A percentile compares a stretch with the other conserved stretches of the same genome.
Evolutionary conservation across 2,329 filamentous ascomycete species (phyloP).

Genomic region (Stachybotrys chartarum): DNA sequence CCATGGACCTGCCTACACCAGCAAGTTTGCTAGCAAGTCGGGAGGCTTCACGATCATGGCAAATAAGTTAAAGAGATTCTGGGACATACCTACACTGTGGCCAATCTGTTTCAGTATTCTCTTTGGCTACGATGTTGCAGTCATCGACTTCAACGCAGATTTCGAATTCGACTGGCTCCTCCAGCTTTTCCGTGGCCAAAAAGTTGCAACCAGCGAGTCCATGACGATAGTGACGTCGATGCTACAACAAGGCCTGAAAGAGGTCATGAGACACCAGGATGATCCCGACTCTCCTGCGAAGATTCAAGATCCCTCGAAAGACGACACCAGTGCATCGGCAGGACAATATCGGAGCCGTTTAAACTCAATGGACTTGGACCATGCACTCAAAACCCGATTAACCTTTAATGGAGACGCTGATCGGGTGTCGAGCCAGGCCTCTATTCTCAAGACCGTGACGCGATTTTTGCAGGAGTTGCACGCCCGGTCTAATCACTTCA

Average conservation of each 20-base stretch:
- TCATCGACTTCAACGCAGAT: conserved; percentile 63
- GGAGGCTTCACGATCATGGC: conserved; percentile 86
- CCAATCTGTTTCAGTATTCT: conserved; percentile 81
- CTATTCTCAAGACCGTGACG: conserved; percentile 67
- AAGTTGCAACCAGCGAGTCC: conserved; percentile 69
- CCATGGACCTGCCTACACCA: conserved; percentile 73
- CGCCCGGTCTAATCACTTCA: conserved; percentile 65
- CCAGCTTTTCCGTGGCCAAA: conserved; percentile 62
- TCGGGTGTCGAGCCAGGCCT: conserved; percentile 43
- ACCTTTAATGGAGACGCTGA: conserved; percentile 33
- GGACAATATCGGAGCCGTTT: neutral
- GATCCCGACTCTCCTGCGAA: conserved; percentile 47
- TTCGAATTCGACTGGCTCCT: conserved; percentile 71
- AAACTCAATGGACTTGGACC: conserved; percentile 60
- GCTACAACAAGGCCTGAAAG: conserved; percentile 77
- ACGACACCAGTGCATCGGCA: neutral
- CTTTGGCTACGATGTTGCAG: conserved; percentile 75
- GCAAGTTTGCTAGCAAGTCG: conserved; percentile 76
- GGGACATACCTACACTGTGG: conserved; percentile 81
- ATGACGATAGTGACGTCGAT: conserved; percentile 76
- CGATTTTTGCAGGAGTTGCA: conserved; percentile 76
- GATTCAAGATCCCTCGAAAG: conserved; percentile 1
- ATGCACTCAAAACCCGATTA: conserved; percentile 46
- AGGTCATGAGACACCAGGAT: conserved; percentile 55
- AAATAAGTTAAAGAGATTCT: conserved; percentile 75